phyloP scores from a whole-genome alignment of 345 rosid genomes.

The Trapa bicornis region DNA sequence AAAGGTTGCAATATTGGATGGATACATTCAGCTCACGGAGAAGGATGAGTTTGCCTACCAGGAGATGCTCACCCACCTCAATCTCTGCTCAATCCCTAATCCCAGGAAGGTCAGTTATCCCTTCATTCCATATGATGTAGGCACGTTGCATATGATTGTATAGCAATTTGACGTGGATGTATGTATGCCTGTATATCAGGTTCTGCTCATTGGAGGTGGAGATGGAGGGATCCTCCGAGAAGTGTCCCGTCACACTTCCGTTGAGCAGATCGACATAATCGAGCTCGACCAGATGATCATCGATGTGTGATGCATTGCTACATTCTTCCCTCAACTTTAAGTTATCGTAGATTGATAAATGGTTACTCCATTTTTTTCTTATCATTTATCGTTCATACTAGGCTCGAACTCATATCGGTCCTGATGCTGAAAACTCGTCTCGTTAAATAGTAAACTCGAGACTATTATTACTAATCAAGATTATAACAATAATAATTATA shows the following conservation, averaged over 20 bases:
- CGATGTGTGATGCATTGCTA: constrained; percentile 18
- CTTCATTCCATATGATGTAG: not conserved
- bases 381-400: no score
- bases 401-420: no score
- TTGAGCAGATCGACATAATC: constrained; percentile 34
- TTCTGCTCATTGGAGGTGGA: constrained; percentile 41
- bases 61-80: constrained; percentile 45
- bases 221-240: constrained; percentile 41
- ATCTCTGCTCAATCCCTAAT: constrained; percentile 34
- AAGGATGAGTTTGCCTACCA: constrained; percentile 46
- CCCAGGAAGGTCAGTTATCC: constrained; percentile 21
- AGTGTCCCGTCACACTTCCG: constrained; percentile 29
- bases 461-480: no score
- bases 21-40: constrained; percentile 32
- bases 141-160: no score
- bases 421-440: no score
- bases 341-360: no score
- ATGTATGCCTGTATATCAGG: constrained; percentile 12
- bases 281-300: constrained; percentile 39
- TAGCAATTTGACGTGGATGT: no score
- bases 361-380: no score
- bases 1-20: constrained; percentile 37
- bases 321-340: no score
- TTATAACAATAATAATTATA: no score
- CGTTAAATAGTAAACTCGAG: no score